Evolutionary conservation across 2,329 filamentous ascomycete species (phyloP).

Genomic region (Coccinonectria pachysandricola): DNA sequence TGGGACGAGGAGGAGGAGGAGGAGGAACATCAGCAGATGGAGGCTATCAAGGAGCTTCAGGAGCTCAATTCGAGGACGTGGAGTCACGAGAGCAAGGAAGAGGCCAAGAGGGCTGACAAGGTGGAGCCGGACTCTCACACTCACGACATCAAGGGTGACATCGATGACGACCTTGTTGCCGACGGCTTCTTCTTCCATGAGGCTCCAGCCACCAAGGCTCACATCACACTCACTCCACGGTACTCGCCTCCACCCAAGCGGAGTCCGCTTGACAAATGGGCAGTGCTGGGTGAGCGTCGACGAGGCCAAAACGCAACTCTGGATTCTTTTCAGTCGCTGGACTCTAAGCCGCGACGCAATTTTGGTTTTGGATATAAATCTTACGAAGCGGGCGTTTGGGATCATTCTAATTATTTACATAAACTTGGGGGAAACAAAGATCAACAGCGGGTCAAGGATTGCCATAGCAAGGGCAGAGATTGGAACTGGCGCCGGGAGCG

Average conservation of each 20-base stretch:
- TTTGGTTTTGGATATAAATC: conserved; percentile 37
- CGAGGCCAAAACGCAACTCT: conserved; percentile 51
- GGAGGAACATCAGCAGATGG: conserved; percentile 50
- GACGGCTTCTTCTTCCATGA: conserved; percentile 70
- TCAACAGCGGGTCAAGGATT: conserved; percentile 40
- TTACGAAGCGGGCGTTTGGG: conserved; percentile 38
- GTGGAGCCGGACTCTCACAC: conserved; percentile 10
- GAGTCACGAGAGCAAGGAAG: conserved; percentile 60
- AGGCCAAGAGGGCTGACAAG: conserved; percentile 9
- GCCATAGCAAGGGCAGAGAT: conserved; percentile 48
- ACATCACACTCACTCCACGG: conserved; percentile 32
- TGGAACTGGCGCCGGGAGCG: conserved; percentile 53
- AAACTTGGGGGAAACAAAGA: conserved; percentile 29
- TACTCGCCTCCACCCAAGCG: conserved; percentile 61
- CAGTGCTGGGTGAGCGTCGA: conserved; percentile 73
- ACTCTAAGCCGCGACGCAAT: conserved; percentile 33
- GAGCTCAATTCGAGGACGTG: conserved; percentile 65
- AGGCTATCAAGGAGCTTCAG: conserved; percentile 49
- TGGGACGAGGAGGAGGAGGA: conserved; percentile 86
- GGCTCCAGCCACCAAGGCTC: conserved; percentile 30
- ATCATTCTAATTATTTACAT: conserved; percentile 30
- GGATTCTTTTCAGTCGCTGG: conserved; percentile 39
- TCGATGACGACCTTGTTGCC: conserved; percentile 55
- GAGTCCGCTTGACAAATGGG: conserved; percentile 69
- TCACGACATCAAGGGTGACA: conserved; percentile 34